These are phyloP conservation scores for Thraustochytrium striatum DNA, from an alignment of 352 stramenopile species.

Conservation along the genomic window DNA sequence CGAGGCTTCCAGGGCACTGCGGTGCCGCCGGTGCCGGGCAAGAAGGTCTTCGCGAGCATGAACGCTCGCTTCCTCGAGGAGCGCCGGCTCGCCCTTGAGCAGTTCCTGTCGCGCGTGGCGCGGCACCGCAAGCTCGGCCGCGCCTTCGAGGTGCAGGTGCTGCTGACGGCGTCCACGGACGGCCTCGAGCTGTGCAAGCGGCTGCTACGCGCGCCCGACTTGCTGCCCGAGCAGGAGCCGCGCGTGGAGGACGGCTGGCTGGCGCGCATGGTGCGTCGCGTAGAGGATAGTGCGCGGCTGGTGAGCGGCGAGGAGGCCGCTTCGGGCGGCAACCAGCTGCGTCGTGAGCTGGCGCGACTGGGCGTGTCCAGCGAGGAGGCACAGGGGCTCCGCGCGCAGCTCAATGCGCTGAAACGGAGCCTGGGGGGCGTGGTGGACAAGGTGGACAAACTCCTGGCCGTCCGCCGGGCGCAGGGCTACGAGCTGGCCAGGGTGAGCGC, in stretches of 20 bases:
- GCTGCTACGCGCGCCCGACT: background rate
- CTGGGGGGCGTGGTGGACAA: background rate
- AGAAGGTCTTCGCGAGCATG: conserved; percentile 67
- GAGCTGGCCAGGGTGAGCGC: conserved; percentile 16
- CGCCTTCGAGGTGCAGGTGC: conserved; percentile 14
- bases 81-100: conserved; percentile 71
- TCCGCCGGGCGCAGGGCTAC: conserved; percentile 10
- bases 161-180: background rate
- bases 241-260: too few species aligned
- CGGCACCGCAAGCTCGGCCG: conserved; percentile 21
- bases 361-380: background rate
- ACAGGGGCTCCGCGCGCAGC: background rate
- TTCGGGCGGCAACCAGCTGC: background rate
- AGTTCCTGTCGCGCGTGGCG: conserved; percentile 64
- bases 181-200: conserved; percentile 36
- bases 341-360: conserved; percentile 4
- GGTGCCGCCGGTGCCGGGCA: conserved; percentile 77
- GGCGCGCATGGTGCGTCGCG: too few species aligned
- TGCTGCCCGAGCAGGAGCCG: too few species aligned
- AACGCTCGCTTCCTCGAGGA: conserved; percentile 80
- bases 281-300: background rate
- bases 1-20: conserved; percentile 74
- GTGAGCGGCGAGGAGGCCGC: background rate
- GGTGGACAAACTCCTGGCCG: conserved; percentile 13
- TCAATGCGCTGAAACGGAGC: background rate